Base-by-base conservation (phyloP, 2,329 filamentous ascomycete genomes). In the Fonsecaea pugnacius region DNA sequence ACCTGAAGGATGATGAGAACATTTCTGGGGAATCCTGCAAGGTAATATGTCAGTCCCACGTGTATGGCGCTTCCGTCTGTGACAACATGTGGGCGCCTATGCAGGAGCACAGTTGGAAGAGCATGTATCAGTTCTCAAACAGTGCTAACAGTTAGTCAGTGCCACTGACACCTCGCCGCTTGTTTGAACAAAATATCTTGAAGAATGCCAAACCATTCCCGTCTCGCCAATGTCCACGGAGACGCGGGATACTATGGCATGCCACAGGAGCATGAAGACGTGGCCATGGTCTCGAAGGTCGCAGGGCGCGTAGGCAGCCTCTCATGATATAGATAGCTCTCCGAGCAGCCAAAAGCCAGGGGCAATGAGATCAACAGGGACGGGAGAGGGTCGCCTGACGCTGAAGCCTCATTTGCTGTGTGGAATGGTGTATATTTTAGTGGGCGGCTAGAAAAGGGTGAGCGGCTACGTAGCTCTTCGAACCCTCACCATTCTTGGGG, bases 11-110 rank as follows among this genome's bases (percentile, higher is more conserved):
- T 18, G 43, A 12, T 53, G 53, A 62, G 51, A 43, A 33, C 14
- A 63, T 58, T 35, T 9, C 43, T 33, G 54, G 58, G 62, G 40
- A 21, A 60, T 55, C 38, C 38, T 30, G 24, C 55, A 18, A 46
- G 24, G 52, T 64, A 64, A 60, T 64, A 64, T 64, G 56, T 60
- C 35, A 33, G 43, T 35, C 27, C 32, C 62, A 64, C 57, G 62
- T 64, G 62, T 33, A 33, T 24, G 46, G 57, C 21, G 36, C 24
- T 16, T 60, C 40, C 18, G 46, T 33, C 33, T 60, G 57, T 50
- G 57, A 64, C 32, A 27, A 52, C 33, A 38, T 38, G 43, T 30
- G 16, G 62, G 62, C 62, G 62, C 57, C 43, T 60, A 60, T 64
- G 50, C 62, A 60, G 40, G 21, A 36, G 21, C 21, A 55, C n/a